Conservation (phyloP, 2,329 filamentous ascomycete species). For the Colletotrichum orchidophilum region DNA sequence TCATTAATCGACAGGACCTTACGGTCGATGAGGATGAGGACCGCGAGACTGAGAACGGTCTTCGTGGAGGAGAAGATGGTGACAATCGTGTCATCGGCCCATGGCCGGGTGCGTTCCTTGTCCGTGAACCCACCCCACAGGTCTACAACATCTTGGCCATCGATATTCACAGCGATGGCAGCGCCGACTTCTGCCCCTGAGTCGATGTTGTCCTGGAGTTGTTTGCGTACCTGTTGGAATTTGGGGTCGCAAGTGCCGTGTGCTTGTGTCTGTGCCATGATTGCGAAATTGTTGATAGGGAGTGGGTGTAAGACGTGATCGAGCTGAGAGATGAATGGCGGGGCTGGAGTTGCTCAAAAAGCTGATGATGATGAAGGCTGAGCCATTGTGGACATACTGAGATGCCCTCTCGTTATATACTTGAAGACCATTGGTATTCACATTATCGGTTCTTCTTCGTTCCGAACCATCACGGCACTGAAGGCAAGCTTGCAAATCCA, state of each 20-base stretch:
- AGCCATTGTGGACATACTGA: not conserved
- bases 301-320: not conserved
- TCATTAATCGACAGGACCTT: conserved; percentile 47
- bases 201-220: conserved; percentile 46
- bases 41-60: conserved; percentile 46
- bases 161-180: conserved; percentile 50
- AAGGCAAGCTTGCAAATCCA: not conserved
- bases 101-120: conserved; percentile 40
- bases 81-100: conserved; percentile 50
- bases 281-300: not conserved
- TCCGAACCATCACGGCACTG: not conserved
- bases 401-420: not conserved
- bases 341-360: not conserved
- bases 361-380: not conserved
- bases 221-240: conserved; percentile 46
- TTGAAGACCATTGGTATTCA: not conserved
- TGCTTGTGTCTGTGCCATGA: conserved; percentile 44
- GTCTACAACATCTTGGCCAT: conserved; percentile 52
- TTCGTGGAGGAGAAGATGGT: conserved; percentile 53
- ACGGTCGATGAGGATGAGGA: conserved; percentile 49
- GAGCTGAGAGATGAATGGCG: not conserved
- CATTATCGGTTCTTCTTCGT: not conserved
- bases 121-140: conserved; percentile 54
- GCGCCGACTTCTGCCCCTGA: conserved; percentile 53
- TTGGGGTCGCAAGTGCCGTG: conserved; percentile 41